phyloP scores from a whole-genome alignment of 371 early-diverging fungal genomes.

The Haplosporangium sp. region DNA sequence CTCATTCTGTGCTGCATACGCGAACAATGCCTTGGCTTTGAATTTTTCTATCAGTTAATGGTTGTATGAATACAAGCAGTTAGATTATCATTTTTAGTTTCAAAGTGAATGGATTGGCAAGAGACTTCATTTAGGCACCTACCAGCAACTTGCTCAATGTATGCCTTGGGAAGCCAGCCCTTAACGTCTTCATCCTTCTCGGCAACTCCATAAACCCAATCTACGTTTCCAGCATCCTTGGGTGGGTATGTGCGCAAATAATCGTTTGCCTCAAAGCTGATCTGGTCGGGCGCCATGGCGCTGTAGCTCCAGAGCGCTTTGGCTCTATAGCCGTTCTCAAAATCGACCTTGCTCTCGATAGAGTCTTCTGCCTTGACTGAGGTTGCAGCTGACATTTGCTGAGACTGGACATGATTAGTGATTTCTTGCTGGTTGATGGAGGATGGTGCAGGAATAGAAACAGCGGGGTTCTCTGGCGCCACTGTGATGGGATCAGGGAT shows the following conservation, averaged over 20 bases:
- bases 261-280: constrained; percentile 34
- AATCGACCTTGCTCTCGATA: constrained; percentile 40
- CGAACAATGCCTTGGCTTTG: constrained; percentile 37
- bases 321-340: constrained; percentile 26
- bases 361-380: constrained; percentile 11
- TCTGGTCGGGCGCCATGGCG: constrained; percentile 38
- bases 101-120: not conserved
- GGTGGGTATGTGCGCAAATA: constrained; percentile 28
- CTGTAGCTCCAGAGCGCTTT: constrained; percentile 45
- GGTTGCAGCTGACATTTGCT: not conserved
- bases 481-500: not conserved
- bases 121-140: not conserved
- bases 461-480: not conserved
- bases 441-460: not conserved
- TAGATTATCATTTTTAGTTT: not conserved
- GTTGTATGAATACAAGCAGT: not conserved
- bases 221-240: constrained; percentile 31
- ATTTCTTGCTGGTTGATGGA: not conserved
- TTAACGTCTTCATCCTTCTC: constrained; percentile 19
- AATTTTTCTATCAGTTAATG: constrained; percentile 21
- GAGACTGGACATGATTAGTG: not conserved
- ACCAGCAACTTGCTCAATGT: constrained; percentile 45
- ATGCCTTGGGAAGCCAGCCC: constrained; percentile 50
- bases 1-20: constrained; percentile 36
- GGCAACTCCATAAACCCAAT: constrained; percentile 43